These are phyloP conservation scores for Meripilus lineatus DNA, from an alignment of 1,284 basidiomycete genomes.

Conservation along the genomic window DNA sequence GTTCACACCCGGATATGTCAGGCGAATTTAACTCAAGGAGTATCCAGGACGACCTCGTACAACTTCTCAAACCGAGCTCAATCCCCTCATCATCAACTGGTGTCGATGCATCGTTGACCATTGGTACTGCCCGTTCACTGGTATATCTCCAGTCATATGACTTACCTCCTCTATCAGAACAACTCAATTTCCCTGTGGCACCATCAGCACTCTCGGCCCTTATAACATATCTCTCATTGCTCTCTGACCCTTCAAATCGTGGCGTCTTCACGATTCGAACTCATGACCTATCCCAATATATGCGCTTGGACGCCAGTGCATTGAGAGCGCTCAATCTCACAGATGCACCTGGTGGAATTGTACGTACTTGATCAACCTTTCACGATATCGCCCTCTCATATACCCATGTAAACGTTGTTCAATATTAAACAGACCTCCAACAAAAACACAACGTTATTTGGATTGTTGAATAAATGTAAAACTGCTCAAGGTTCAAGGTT, in stretches of 20 bases:
- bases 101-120: slow-evolving; percentile 41
- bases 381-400: no score
- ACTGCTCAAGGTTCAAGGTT: slow-evolving; percentile 93
- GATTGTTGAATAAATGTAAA: slow-evolving; percentile 92
- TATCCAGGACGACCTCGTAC: slow-evolving; percentile 81
- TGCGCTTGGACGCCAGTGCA: slow-evolving; percentile 95
- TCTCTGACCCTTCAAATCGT: slow-evolving; percentile 81
- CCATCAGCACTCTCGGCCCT: slow-evolving; percentile 82
- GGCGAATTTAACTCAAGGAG: slow-evolving; percentile 84
- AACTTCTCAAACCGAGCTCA: slow-evolving; percentile 58
- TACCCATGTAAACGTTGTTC: not conserved
- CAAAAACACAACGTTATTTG: slow-evolving; percentile 87
- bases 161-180: slow-evolving; percentile 38
- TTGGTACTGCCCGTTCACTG: slow-evolving; percentile 40
- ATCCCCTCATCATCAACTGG: slow-evolving; percentile 35
- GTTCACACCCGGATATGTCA: slow-evolving; percentile 24
- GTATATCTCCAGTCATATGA: not conserved
- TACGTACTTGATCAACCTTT: slow-evolving; percentile 15
- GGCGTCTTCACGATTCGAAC: slow-evolving; percentile 78
- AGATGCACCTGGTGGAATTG: slow-evolving; percentile 39
- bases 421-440: slow-evolving; percentile 36
- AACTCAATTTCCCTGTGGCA: slow-evolving; percentile 76
- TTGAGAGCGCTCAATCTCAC: slow-evolving; percentile 87
- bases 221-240: slow-evolving; percentile 78
- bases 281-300: slow-evolving; percentile 92